Evolutionary conservation across 108 stramenopile species (phyloP).

Genomic region (Cyclotella kingstonii): DNA sequence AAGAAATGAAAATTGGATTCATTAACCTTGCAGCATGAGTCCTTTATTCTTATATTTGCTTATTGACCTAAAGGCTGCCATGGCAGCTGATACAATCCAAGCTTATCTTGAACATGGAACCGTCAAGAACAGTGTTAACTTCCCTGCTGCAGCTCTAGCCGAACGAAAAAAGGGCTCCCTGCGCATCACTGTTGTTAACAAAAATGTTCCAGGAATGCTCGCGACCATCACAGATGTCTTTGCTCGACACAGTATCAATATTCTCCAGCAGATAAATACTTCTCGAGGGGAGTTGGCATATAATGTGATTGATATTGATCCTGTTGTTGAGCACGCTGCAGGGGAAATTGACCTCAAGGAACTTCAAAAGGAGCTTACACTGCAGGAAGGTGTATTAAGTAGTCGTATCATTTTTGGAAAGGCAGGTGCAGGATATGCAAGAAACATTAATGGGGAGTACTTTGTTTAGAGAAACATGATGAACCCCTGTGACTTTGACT

Average conservation of each 20-base stretch:
- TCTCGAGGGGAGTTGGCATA: slow-evolving; percentile 88
- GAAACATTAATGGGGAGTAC: slow-evolving; percentile 84
- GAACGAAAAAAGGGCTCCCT: slow-evolving; percentile 60
- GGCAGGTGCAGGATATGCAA: slow-evolving; percentile 82
- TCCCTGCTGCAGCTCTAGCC: slow-evolving; percentile 69
- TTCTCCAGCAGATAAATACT: slow-evolving; percentile 89
- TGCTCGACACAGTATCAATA: slow-evolving; percentile 76
- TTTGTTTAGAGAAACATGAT: slow-evolving; percentile 70
- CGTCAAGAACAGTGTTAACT: slow-evolving; percentile 89
- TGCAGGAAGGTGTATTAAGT: slow-evolving; percentile 84
- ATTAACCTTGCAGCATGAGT: background rate
- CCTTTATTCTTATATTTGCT: background rate
- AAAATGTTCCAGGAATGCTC: slow-evolving; percentile 86
- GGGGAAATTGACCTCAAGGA: slow-evolving; percentile 65
- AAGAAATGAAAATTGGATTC: background rate
- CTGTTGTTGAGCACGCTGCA: slow-evolving; percentile 34
- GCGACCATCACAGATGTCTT: slow-evolving; percentile 82
- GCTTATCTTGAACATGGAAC: slow-evolving; percentile 82
- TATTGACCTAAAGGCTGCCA: slow-evolving; percentile 50
- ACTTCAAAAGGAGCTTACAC: slow-evolving; percentile 83
- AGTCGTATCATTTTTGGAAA: slow-evolving; percentile 71
- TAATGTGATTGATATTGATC: slow-evolving; percentile 88
- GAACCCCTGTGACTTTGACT: too few species aligned
- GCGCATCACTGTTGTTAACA: slow-evolving; percentile 88
- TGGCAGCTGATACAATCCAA: slow-evolving; percentile 89